Evolutionary conservation across 805 yeast species (phyloP).

Genomic region (Yamadazyma takamatsuzukensis): DNA sequence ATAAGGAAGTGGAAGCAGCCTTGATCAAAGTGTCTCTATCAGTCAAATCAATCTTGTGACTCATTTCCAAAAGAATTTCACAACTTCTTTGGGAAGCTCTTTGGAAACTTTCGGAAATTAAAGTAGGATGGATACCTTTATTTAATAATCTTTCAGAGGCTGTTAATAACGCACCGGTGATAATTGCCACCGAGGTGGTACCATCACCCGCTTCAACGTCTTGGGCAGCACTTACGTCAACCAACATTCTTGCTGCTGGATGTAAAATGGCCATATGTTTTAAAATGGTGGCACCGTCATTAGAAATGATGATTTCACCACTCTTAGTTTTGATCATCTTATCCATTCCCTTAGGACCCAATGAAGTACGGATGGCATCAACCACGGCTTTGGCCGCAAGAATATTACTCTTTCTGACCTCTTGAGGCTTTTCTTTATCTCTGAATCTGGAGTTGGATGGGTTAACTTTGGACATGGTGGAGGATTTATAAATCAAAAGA

Average conservation of each 20-base stretch:
- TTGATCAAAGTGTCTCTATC: slow-evolving; percentile 82
- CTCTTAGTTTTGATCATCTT: slow-evolving; percentile 94
- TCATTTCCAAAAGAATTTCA: slow-evolving; percentile 80
- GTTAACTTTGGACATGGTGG: slow-evolving; percentile 13
- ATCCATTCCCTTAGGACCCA: slow-evolving; percentile 99
- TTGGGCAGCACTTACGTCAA: slow-evolving; percentile 95
- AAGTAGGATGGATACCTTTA: slow-evolving; percentile 93
- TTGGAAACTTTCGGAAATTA: slow-evolving; percentile 90
- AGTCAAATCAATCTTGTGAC: slow-evolving; percentile 68
- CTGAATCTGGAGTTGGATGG: slow-evolving; percentile 86
- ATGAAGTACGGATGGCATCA: slow-evolving; percentile 89
- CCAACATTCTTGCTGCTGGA: slow-evolving; percentile 97
- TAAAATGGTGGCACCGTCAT: slow-evolving; percentile 96
- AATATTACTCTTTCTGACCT: slow-evolving; percentile 84
- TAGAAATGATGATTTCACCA: slow-evolving; percentile 91
- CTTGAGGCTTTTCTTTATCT: slow-evolving; percentile 92
- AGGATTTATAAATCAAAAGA: too few species aligned
- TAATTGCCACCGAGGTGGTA: slow-evolving; percentile 93
- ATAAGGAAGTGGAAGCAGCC: slow-evolving; percentile 92
- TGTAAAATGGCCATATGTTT: slow-evolving; percentile 98
- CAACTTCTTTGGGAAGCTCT: slow-evolving; percentile 82
- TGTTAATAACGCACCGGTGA: slow-evolving; percentile 89
- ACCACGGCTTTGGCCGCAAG: slow-evolving; percentile 93
- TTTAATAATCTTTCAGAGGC: slow-evolving; percentile 90
- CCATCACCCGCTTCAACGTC: slow-evolving; percentile 99